A percentile compares a stretch with the other conserved stretches of the same genome.
These are phyloP conservation scores for Pichia nanzhaoensis DNA, from an alignment of 805 yeast species.

Conservation along the genomic window DNA sequence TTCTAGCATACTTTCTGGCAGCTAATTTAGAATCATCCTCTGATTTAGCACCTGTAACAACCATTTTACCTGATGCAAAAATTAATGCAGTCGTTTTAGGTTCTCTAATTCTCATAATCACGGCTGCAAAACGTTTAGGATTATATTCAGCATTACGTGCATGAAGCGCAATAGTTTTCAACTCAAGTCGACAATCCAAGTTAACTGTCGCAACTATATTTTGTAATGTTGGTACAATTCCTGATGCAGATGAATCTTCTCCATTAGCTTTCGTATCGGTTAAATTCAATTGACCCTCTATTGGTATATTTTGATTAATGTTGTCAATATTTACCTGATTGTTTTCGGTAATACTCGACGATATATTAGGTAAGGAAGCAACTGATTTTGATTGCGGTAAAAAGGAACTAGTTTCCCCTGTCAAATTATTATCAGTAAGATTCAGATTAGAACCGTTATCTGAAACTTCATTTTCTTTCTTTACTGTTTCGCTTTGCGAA, in stretches of 20 bases:
- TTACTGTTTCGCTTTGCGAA: slow-evolving; percentile 19
- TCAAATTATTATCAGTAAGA: background rate
- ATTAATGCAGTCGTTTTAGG: slow-evolving; percentile 97
- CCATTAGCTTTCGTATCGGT: slow-evolving; percentile 21
- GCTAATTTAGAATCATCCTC: slow-evolving; percentile 99
- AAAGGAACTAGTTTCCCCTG: background rate
- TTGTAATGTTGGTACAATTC: slow-evolving; percentile 91
- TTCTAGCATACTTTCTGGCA: slow-evolving; percentile 94
- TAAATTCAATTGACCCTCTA: background rate
- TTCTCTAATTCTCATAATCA: slow-evolving; percentile 97
- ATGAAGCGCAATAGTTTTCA: slow-evolving; percentile 94
- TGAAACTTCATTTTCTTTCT: slow-evolving; percentile 13
- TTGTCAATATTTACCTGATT: background rate
- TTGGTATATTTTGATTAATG: background rate
- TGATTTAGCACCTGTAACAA: slow-evolving; percentile 97
- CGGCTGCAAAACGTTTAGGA: slow-evolving; percentile 98
- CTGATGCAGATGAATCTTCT: slow-evolving; percentile 77
- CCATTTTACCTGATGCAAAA: slow-evolving; percentile 99
- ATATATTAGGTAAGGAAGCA: background rate
- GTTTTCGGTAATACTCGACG: background rate
- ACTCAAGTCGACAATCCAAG: slow-evolving; percentile 89
- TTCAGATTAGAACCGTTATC: too few species aligned
- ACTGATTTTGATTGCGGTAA: background rate
- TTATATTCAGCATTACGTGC: slow-evolving; percentile 99
- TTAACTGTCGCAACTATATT: slow-evolving; percentile 98